Evolutionary conservation across 106 monocot genomes (phyloP), one percentile per base, ranked within the genome.

Genomic region (Apostasia shenzhenica): DNA sequence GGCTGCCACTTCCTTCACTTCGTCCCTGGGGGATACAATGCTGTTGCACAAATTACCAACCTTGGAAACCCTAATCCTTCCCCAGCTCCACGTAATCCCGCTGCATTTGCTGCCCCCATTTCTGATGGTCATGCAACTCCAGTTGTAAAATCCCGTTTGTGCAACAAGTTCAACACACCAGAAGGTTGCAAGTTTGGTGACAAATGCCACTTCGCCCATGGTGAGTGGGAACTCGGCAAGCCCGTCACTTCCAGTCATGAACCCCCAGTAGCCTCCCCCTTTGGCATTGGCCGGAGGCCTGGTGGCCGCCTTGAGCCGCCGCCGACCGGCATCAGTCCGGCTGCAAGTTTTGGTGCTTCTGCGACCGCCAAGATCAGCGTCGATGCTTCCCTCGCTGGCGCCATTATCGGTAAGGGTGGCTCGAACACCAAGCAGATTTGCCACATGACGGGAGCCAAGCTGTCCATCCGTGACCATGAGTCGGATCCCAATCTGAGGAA

Each of bases 301-400:
- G 63, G 55, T 6, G 83, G 72, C 11, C 81, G 57, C 11, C 48
- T 70, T 37, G 80, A 82, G 59, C 43, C 67, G 1, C 68, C 71
- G 0, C 73, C 76, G 5, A 66, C 77, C 14, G 69, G 63, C 4
- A 2, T 66, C 0, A 59, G 56, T 45, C 66, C 80, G 10, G 68
- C 82, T 5, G 74, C 70, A 4, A 82, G 71, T 68, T 91, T 91
- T 65, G 87, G 87, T 40, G 82, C 81, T 13, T 88, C 87, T 8
- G 91, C 91, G 1, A 86, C 90, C 5, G 86, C 86, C 14, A 91
- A 91, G 76, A 91, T 91, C 11, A 86, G 90, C 37, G 83, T 91
- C 3, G 86, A 91, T 57, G 86, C 90, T 6, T 83, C 90, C n/a
- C 74, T 91, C 2, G 78, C 87, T 47, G 91, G 87, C n/a, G 91